These are phyloP conservation scores for Arachnomyces sp. DNA, from an alignment of 2,329 filamentous ascomycete genomes.

Conservation along the genomic window DNA sequence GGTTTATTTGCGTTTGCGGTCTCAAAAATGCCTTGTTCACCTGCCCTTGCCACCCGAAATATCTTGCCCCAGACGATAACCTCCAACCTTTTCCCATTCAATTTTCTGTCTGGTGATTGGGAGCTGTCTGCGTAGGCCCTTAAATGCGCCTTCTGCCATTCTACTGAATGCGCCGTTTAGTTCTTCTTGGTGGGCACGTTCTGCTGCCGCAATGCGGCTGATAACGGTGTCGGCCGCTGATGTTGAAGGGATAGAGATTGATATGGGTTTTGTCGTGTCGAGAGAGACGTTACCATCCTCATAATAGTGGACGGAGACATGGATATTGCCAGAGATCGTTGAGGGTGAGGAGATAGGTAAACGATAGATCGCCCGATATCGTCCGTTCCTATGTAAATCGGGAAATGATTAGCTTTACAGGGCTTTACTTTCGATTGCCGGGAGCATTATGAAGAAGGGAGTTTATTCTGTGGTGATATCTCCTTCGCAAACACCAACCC, in stretches of 20 bases:
- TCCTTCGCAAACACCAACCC: neutral
- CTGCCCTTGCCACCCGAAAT: slow-evolving; percentile 59
- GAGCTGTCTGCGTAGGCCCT: slow-evolving; percentile 81
- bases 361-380: slow-evolving; percentile 85
- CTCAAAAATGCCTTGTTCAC: neutral
- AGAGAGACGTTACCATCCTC: slow-evolving; percentile 97
- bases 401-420: no score
- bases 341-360: slow-evolving; percentile 57
- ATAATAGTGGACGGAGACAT: slow-evolving; percentile 98
- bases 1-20: no score
- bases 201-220: slow-evolving; percentile 67
- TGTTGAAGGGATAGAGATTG: slow-evolving; percentile 52
- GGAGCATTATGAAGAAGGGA: no score
- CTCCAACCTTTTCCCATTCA: slow-evolving; percentile 97
- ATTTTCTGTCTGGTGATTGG: slow-evolving; percentile 98
- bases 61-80: slow-evolving; percentile 78
- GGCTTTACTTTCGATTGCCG: no score
- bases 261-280: slow-evolving; percentile 73
- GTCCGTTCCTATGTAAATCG: slow-evolving; percentile 66
- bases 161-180: slow-evolving; percentile 82
- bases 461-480: neutral
- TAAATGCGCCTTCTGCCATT: slow-evolving; percentile 91
- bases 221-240: slow-evolving; percentile 64
- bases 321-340: slow-evolving; percentile 68
- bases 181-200: slow-evolving; percentile 95